Evolutionary conservation across 257 asterid genomes (phyloP).

Genomic region (Solanum neorickii): DNA sequence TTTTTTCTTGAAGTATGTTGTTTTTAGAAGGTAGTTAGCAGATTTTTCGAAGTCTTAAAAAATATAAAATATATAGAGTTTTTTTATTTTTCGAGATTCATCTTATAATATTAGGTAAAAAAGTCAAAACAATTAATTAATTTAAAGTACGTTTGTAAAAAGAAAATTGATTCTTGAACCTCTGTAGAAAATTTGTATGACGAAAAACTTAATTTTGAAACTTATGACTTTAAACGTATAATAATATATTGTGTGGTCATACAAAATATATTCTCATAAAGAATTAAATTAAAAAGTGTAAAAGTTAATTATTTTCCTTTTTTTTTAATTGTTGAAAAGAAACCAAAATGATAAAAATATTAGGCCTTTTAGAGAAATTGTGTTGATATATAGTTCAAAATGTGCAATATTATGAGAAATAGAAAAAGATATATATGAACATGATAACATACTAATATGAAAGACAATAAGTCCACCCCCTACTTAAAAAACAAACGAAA

Average conservation of each 20-base stretch:
- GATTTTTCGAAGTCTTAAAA: not conserved
- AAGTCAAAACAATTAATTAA: not conserved
- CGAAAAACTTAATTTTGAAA: not conserved
- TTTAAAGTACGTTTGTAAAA: not conserved
- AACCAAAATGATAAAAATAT: not conserved
- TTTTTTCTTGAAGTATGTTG: not conserved
- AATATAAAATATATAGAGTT: not conserved
- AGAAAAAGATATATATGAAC: no score
- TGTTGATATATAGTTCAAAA: no score
- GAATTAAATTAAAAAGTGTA: no score
- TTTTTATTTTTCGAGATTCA: not conserved
- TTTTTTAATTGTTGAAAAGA: not conserved
- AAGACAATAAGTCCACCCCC: no score
- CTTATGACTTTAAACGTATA: not conserved
- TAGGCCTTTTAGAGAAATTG: no score
- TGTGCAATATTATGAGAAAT: no score
- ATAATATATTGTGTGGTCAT: no score
- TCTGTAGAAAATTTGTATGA: no score
- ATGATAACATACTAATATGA: no score
- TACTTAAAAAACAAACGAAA: not conserved
- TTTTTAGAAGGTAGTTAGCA: not conserved
- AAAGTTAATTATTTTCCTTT: not conserved
- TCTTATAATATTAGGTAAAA: not conserved
- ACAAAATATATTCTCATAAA: not conserved
- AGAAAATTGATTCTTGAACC: not conserved